Percentiles rank a stretch among this genome's conserved stretches.
Evolutionary conservation across 495 filamentous ascomycete species (phyloP).

Genomic region (Chaetomium tenue): DNA sequence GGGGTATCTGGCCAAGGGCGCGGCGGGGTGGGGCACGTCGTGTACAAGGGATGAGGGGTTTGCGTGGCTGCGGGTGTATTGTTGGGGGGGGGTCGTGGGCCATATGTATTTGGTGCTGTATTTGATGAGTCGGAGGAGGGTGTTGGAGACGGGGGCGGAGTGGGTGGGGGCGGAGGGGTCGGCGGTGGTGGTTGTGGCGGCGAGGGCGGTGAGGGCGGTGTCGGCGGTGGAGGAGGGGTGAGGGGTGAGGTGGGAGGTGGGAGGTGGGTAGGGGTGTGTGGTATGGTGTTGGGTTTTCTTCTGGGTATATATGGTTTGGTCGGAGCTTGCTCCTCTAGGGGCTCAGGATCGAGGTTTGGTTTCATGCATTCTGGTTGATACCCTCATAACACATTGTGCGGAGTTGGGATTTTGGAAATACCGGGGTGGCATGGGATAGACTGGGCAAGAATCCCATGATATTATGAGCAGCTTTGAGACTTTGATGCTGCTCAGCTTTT

Average conservation of each 20-base stretch:
- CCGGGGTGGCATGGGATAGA: not conserved
- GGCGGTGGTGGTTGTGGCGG: conserved; percentile 46
- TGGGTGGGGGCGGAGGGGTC: conserved; percentile 61
- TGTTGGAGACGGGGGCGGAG: conserved; percentile 50
- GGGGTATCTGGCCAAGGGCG: conserved; percentile 55
- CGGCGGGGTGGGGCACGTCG: conserved; percentile 68
- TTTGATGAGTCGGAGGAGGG: conserved; percentile 57
- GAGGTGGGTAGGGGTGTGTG: not conserved
- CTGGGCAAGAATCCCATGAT: not conserved
- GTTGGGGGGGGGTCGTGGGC: conserved; percentile 62
- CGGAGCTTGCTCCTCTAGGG: too few species aligned
- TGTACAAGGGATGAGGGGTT: conserved; percentile 41
- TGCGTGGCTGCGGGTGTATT: conserved; percentile 53
- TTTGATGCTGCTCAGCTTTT: too few species aligned
- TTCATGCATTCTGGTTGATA: not conserved
- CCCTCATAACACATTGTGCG: conserved; percentile 12
- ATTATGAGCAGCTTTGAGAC: too few species aligned
- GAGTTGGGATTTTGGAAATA: not conserved
- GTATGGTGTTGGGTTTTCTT: not conserved
- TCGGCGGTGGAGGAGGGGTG: too few species aligned
- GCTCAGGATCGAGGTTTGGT: not conserved
- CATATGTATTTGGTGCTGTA: conserved; percentile 67
- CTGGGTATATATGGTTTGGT: not conserved
- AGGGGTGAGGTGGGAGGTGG: conserved; percentile 8
- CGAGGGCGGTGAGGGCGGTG: conserved; percentile 10